These are phyloP conservation scores for Heritiera littoralis DNA, from an alignment of 345 rosid species.

Conservation along the genomic window DNA sequence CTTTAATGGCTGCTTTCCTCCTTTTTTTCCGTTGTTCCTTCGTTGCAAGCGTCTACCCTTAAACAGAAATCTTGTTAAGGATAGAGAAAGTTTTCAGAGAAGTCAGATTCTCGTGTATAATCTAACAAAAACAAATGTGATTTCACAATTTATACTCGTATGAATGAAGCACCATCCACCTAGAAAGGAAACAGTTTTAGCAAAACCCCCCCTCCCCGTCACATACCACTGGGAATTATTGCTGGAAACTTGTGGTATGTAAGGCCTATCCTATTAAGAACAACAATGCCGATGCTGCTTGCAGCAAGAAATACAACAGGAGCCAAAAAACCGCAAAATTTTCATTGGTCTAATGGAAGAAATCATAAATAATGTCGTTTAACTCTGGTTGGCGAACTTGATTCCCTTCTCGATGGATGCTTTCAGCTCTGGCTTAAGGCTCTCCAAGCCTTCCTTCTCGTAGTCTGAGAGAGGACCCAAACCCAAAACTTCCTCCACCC, in stretches of 20 bases:
- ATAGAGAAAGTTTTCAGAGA: not conserved
- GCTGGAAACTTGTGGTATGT: slow-evolving; percentile 12
- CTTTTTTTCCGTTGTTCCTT: no score
- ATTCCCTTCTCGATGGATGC: slow-evolving; percentile 78
- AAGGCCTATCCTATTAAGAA: slow-evolving; percentile 1
- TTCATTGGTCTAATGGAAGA: slow-evolving; percentile 8
- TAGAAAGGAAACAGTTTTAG: not conserved
- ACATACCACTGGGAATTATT: slow-evolving; percentile 26
- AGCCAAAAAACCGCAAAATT: slow-evolving; percentile 22
- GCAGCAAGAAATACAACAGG: slow-evolving; percentile 36
- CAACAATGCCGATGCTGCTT: slow-evolving; percentile 27
- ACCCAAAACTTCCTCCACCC: slow-evolving; percentile 71
- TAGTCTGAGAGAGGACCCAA: slow-evolving; percentile 73
- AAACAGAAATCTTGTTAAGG: not conserved
- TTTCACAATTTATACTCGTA: not conserved
- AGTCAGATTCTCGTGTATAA: not conserved
- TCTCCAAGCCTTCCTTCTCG: slow-evolving; percentile 67
- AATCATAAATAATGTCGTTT: not conserved
- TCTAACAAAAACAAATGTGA: not conserved
- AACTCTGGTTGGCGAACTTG: slow-evolving; percentile 52
- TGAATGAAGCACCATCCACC: not conserved
- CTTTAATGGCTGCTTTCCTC: not conserved
- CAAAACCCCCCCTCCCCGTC: not conserved
- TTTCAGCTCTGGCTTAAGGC: slow-evolving; percentile 64
- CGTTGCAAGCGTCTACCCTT: no score